Evolutionary conservation across 768 basidiomycete species (phyloP), one percentile per base, ranked within the genome.

Genomic region (Lactarius vividus): DNA sequence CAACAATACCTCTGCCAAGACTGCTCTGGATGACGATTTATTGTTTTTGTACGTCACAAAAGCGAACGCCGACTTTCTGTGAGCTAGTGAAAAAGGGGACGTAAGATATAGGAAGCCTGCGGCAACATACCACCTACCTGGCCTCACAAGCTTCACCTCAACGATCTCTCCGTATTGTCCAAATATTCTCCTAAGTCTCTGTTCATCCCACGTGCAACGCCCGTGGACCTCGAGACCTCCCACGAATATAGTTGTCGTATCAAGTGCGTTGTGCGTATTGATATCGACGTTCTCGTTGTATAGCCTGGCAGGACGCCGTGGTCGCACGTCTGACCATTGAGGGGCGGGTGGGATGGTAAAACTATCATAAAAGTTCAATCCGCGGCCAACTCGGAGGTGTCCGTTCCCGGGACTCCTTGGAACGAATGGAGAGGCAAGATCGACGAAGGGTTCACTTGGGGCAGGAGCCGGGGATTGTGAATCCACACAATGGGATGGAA

Each of bases 201-300:
- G 79, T 72, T 92, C 89, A 54, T 86, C 83, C 91, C 91, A 92
- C 8, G 84, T 83, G 31, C 79, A 79, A 3, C 85, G 80, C 6
- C 86, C 87, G 70, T 79, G 80, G 72, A 85, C 82, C 70, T 88
- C 86, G 53, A 93, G 79, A 5, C 89, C 89, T 8, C 91, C 91
- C 33, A 92, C 88, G 73, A 92, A 92, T 33, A 93, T 79, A 1
- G 88, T 86, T 2, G 81, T 84, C 0, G 86, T 87, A 72, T 92
- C 89, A 16, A 87, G 73, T 28, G 82, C 79, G 62, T 77, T 76
- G 37, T 79, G 76, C 8, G 6, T 4, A n/a, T 73, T 72, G 28
- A 44, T 26, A 44, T 62, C 54, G 26, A 57, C 9, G 9, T 65
- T 60, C 68, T 72, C 59, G 49, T 61, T 66, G 29, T 33, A 53